A percentile compares a stretch with the other conserved stretches of the same genome.
Evolutionary conservation across 1,284 basidiomycete species (phyloP).

Genomic region (Pseudomicrostroma phylloplanum): DNA sequence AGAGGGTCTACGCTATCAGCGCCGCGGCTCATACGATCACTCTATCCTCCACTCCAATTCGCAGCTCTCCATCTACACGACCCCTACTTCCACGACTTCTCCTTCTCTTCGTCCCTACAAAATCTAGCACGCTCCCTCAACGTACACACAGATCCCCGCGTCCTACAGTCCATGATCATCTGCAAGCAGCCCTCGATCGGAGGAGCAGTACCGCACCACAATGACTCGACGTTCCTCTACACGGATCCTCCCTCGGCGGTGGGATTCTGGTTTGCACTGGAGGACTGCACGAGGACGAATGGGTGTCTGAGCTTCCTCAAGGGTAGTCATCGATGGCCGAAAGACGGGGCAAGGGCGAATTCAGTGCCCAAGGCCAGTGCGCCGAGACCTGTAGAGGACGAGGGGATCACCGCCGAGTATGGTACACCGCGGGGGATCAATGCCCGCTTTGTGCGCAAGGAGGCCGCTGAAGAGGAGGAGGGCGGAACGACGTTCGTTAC

Average conservation of each 20-base stretch:
- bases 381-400: slow-evolving; percentile 10
- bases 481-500: slow-evolving; percentile 27
- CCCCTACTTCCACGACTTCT: slow-evolving; percentile 59
- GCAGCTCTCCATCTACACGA: slow-evolving; percentile 73
- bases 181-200: slow-evolving; percentile 51
- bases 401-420: slow-evolving; percentile 9
- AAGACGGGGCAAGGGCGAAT: neutral
- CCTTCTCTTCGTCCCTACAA: slow-evolving; percentile 21
- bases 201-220: slow-evolving; percentile 52
- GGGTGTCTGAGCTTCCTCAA: slow-evolving; percentile 36
- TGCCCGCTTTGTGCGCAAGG: slow-evolving; percentile 31
- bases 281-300: slow-evolving; percentile 55
- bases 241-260: slow-evolving; percentile 83
- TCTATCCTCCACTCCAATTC: slow-evolving; percentile 3
- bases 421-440: slow-evolving; percentile 31
- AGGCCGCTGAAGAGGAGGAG: slow-evolving; percentile 14
- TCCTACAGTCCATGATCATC: slow-evolving; percentile 83
- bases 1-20: no score
- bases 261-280: slow-evolving; percentile 92
- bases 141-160: slow-evolving; percentile 52
- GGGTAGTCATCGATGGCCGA: slow-evolving; percentile 29
- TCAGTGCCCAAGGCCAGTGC: neutral
- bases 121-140: slow-evolving; percentile 26
- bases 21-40: neutral
- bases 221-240: slow-evolving; percentile 63